Evolutionary conservation across 2,329 filamentous ascomycete genomes (phyloP).

Genomic region (Trichophyton rubrum): DNA sequence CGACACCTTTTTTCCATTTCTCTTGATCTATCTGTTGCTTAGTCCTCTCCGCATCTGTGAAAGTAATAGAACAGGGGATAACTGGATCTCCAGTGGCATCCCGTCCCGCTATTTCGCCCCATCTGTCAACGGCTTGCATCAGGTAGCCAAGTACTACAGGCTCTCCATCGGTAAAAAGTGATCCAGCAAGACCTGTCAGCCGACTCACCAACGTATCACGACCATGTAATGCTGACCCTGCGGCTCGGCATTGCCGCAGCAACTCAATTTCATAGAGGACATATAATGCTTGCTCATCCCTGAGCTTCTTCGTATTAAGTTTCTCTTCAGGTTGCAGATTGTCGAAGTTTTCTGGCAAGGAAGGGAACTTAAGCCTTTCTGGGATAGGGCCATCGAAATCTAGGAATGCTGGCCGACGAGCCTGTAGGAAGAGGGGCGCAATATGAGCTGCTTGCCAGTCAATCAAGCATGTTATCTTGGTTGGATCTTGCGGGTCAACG

Average conservation of each 20-base stretch:
- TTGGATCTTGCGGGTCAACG: conserved; percentile 18
- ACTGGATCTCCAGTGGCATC: background rate
- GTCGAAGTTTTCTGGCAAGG: background rate
- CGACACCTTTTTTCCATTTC: background rate
- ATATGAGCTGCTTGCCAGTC: conserved; percentile 19
- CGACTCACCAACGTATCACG: background rate
- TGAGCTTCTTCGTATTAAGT: background rate
- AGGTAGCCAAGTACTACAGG: background rate
- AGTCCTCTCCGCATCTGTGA: background rate
- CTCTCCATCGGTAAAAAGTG: background rate
- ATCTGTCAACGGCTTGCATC: background rate
- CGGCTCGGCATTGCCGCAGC: background rate
- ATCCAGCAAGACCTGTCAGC: background rate
- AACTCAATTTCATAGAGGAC: background rate
- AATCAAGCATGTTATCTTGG: conserved; percentile 19
- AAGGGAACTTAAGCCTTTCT: background rate
- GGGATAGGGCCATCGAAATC: background rate
- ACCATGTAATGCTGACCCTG: background rate
- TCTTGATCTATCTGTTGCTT: background rate
- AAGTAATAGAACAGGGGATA: background rate
- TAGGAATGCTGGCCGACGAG: background rate
- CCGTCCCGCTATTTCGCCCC: background rate
- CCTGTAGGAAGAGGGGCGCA: conserved; percentile 19
- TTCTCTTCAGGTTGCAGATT: background rate
- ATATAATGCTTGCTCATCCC: background rate